phyloP scores from a whole-genome alignment of 768 basidiomycete genomes.

The Clitopilus passeckerianus region DNA sequence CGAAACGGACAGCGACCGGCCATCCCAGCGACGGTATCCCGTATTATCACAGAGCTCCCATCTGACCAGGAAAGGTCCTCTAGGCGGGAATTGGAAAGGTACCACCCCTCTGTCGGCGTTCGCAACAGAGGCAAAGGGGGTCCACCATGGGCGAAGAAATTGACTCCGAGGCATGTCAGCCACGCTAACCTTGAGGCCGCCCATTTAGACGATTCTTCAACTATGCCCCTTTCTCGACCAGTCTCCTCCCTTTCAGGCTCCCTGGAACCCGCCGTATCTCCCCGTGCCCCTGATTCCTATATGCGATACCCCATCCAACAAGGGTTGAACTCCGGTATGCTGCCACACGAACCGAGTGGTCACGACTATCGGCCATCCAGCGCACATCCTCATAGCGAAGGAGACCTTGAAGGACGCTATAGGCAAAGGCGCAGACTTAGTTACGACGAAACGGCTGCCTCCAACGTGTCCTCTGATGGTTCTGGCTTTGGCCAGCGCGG shows the following conservation, averaged over 20 bases:
- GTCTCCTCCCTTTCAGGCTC: background rate
- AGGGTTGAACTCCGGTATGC: background rate
- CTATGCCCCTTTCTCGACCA: background rate
- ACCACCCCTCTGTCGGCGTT: constrained; percentile 38
- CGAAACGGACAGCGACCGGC: background rate
- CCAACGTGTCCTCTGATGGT: background rate
- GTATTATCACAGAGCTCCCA: background rate
- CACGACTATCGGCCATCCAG: background rate
- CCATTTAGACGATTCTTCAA: background rate
- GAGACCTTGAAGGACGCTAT: background rate
- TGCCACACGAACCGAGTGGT: background rate
- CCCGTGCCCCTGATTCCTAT: background rate
- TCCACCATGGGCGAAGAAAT: constrained; percentile 10
- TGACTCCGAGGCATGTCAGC: background rate
- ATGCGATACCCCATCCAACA: background rate
- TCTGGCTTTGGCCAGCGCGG: background rate
- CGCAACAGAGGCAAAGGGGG: constrained; percentile 37
- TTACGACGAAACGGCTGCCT: background rate
- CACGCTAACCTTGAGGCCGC: background rate
- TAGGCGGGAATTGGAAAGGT: constrained; percentile 31
- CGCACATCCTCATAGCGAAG: background rate
- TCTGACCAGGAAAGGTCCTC: background rate
- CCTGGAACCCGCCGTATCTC: background rate
- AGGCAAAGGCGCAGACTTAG: background rate
- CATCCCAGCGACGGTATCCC: background rate